A percentile compares a stretch with the other conserved stretches of the same genome.
Conservation (phyloP, 306 rosid genomes). For the Dalbergia cultrata region DNA sequence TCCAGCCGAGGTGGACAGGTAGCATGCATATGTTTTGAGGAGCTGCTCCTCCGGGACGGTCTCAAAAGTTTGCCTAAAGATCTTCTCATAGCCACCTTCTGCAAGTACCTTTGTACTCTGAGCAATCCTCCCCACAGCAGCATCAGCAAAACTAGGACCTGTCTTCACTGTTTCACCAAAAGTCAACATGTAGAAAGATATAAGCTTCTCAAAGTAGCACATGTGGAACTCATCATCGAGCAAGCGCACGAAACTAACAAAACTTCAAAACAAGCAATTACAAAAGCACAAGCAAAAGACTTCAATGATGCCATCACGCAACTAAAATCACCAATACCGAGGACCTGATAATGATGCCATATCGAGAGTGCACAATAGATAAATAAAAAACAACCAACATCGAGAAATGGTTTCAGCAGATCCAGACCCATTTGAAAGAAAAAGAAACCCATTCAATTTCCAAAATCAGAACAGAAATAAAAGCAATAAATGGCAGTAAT, state of each 20-base stretch:
- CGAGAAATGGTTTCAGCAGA: neutral
- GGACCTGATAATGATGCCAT: neutral
- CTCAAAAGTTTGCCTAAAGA: slow-evolving; percentile 84
- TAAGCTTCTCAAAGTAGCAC: slow-evolving; percentile 10
- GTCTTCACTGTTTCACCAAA: slow-evolving; percentile 77
- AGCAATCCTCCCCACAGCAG: slow-evolving; percentile 96
- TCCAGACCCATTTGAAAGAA: neutral
- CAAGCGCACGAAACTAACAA: neutral
- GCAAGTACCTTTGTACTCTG: slow-evolving; percentile 96
- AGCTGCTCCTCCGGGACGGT: slow-evolving; percentile 87
- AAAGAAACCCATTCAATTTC: neutral
- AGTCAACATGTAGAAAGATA: neutral
- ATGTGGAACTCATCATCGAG: slow-evolving; percentile 1
- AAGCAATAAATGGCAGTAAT: neutral
- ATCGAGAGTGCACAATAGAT: neutral
- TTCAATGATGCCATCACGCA: neutral
- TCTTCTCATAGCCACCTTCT: slow-evolving; percentile 98
- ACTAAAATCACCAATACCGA: neutral
- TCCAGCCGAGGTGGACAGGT: slow-evolving; percentile 96
- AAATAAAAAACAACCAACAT: neutral
- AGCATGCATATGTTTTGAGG: slow-evolving; percentile 86
- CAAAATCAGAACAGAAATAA: neutral
- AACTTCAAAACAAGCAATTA: neutral
- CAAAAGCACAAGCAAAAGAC: neutral
- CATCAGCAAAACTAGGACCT: slow-evolving; percentile 95